Evolutionary conservation across 805 yeast genomes (phyloP).

Genomic region (Ogataea pignaliae): DNA sequence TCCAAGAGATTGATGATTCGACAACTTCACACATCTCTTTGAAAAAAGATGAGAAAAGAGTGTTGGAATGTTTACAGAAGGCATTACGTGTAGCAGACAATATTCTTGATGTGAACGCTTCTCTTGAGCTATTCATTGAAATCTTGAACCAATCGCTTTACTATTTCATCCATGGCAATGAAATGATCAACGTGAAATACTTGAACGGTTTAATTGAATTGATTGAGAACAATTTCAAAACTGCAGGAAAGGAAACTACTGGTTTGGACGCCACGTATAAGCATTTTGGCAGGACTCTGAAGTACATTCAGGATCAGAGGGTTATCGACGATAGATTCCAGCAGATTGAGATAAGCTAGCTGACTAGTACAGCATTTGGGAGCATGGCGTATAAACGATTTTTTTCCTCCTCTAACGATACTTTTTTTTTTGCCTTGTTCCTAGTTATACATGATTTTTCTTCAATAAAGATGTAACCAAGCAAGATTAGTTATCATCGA

Average conservation of each 20-base stretch:
- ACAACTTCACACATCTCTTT: slow-evolving; percentile 21
- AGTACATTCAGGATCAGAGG: slow-evolving; percentile 64
- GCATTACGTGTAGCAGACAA: slow-evolving; percentile 88
- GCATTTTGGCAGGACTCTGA: slow-evolving; percentile 69
- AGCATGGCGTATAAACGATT: too few species aligned
- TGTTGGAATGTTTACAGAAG: slow-evolving; percentile 85
- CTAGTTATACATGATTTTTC: too few species aligned
- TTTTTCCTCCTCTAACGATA: too few species aligned
- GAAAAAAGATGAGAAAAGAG: slow-evolving; percentile 56
- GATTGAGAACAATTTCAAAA: slow-evolving; percentile 58
- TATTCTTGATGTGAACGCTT: slow-evolving; percentile 75
- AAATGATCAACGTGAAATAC: slow-evolving; percentile 63
- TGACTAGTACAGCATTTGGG: too few species aligned
- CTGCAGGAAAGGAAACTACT: slow-evolving; percentile 13
- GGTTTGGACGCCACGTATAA: slow-evolving; percentile 35
- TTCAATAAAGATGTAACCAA: too few species aligned
- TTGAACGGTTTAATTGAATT: slow-evolving; percentile 84
- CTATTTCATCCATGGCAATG: slow-evolving; percentile 78
- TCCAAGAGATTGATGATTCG: slow-evolving; percentile 40
- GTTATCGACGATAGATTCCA: slow-evolving; percentile 66
- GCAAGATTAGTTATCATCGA: too few species aligned
- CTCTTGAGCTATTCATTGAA: slow-evolving; percentile 82
- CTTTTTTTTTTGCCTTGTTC: too few species aligned
- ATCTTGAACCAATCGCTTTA: slow-evolving; percentile 82
- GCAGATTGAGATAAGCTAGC: slow-evolving; percentile 31